Conservation (phyloP, 345 rosid species). For the Lumnitzera littorea region DNA sequence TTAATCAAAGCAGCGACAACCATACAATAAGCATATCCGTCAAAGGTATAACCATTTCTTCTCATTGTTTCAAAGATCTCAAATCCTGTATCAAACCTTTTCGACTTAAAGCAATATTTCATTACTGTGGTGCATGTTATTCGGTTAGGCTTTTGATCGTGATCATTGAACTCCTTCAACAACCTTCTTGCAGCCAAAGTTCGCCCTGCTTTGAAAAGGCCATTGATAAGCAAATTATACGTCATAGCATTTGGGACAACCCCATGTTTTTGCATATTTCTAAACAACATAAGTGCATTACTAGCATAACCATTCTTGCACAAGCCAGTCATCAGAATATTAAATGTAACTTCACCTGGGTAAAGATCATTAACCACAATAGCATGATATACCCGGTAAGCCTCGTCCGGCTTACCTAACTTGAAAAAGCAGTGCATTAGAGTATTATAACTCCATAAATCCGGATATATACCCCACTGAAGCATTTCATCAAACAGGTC, state of each 20-base stretch:
- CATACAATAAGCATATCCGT: constrained; percentile 66
- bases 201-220: constrained; percentile 61
- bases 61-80: constrained; percentile 49
- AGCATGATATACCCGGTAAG: constrained; percentile 41
- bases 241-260: constrained; percentile 49
- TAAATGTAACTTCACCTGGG: constrained; percentile 49
- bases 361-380: constrained; percentile 25
- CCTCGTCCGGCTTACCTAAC: constrained; percentile 55
- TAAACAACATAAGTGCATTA: constrained; percentile 52
- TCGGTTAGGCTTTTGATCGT: constrained; percentile 51
- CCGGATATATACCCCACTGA: constrained; percentile 42
- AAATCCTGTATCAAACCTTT: constrained; percentile 53
- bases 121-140: constrained; percentile 67
- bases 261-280: constrained; percentile 44
- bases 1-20: constrained; percentile 64
- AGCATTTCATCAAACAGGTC: constrained; percentile 89
- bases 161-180: constrained; percentile 41
- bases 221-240: constrained; percentile 65
- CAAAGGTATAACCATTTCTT: constrained; percentile 60
- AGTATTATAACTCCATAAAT: constrained; percentile 80
- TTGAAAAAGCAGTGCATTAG: constrained; percentile 74
- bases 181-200: constrained; percentile 45
- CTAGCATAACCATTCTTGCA: constrained; percentile 49
- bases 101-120: constrained; percentile 51
- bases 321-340: constrained; percentile 71